These are phyloP conservation scores for Verticillium zaregamsianum DNA, from an alignment of 2,329 filamentous ascomycete genomes.

Conservation along the genomic window DNA sequence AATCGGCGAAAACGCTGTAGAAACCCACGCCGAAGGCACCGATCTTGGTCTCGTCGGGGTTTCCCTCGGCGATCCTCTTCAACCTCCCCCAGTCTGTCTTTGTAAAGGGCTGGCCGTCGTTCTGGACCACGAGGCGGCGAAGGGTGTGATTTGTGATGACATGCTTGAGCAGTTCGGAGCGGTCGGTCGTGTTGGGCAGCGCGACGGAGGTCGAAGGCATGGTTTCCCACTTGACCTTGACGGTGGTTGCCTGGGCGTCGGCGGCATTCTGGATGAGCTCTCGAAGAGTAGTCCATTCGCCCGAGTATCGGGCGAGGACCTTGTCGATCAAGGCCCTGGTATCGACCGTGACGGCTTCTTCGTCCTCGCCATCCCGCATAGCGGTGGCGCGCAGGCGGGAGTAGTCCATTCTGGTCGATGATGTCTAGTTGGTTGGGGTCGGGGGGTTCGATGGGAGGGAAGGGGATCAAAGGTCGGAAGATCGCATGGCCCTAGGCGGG, in stretches of 20 bases:
- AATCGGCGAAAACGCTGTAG: slow-evolving; percentile 97
- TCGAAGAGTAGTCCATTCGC: slow-evolving; percentile 86
- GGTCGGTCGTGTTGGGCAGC: slow-evolving; percentile 59
- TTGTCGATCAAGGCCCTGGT: slow-evolving; percentile 97
- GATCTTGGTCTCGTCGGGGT: slow-evolving; percentile 98
- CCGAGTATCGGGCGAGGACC: slow-evolving; percentile 91
- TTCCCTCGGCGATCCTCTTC: slow-evolving; percentile 97
- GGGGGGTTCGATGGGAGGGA: not conserved
- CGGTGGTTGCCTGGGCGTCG: slow-evolving; percentile 85
- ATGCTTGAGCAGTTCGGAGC: slow-evolving; percentile 75
- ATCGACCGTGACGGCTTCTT: slow-evolving; percentile 97
- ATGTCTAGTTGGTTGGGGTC: not conserved
- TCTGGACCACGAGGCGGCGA: slow-evolving; percentile 82
- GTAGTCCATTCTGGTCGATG: slow-evolving; percentile 58
- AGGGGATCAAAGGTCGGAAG: not conserved
- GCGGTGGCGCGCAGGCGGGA: slow-evolving; percentile 80
- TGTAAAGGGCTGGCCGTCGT: slow-evolving; percentile 84
- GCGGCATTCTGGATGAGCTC: slow-evolving; percentile 98
- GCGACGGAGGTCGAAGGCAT: slow-evolving; percentile 76
- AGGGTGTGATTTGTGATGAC: slow-evolving; percentile 80
- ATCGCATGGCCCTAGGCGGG: not conserved
- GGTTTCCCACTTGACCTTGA: slow-evolving; percentile 90
- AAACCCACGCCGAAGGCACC: slow-evolving; percentile 98
- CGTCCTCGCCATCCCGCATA: slow-evolving; percentile 79
- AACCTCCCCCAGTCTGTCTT: slow-evolving; percentile 89